Percentiles rank a stretch among this genome's conserved stretches.
Evolutionary conservation across 169 alveolate species (phyloP).

Genomic region (Neospora caninum): DNA sequence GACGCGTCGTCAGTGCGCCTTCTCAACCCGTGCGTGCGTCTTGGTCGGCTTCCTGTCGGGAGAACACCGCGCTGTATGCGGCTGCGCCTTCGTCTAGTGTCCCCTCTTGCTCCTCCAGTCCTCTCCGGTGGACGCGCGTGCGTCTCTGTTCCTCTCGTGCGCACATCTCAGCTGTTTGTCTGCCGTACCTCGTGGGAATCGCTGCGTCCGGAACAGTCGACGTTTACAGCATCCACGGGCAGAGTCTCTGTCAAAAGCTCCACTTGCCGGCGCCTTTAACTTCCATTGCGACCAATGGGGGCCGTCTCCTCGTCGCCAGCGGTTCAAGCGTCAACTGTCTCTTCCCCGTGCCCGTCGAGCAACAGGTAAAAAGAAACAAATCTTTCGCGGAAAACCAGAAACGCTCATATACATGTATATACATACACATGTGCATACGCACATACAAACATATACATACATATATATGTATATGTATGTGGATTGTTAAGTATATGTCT

Average conservation of each 20-base stretch:
- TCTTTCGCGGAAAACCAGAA: neutral
- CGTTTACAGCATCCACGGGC: conserved; percentile 48
- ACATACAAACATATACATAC: neutral
- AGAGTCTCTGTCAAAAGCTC: conserved; percentile 36
- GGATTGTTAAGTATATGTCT: neutral
- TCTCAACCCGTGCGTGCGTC: too few relatives aligned
- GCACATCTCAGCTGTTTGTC: neutral
- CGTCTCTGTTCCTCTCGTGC: neutral
- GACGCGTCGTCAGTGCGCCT: neutral
- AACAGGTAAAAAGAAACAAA: neutral
- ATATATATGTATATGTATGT: neutral
- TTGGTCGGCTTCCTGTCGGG: too few relatives aligned
- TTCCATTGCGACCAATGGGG: neutral
- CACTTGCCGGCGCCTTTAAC: neutral
- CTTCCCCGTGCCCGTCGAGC: conserved; percentile 18
- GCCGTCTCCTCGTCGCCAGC: conserved; percentile 3
- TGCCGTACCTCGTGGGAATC: conserved; percentile 32
- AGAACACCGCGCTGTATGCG: too few relatives aligned
- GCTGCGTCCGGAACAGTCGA: conserved; percentile 17
- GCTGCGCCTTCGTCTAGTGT: neutral
- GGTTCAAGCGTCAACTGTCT: neutral
- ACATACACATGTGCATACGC: neutral
- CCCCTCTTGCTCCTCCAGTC: neutral
- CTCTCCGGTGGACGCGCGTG: neutral
- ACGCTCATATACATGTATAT: neutral